These are phyloP conservation scores for Clonostachys byssicola DNA, from an alignment of 2,329 filamentous ascomycete genomes.

Conservation along the genomic window DNA sequence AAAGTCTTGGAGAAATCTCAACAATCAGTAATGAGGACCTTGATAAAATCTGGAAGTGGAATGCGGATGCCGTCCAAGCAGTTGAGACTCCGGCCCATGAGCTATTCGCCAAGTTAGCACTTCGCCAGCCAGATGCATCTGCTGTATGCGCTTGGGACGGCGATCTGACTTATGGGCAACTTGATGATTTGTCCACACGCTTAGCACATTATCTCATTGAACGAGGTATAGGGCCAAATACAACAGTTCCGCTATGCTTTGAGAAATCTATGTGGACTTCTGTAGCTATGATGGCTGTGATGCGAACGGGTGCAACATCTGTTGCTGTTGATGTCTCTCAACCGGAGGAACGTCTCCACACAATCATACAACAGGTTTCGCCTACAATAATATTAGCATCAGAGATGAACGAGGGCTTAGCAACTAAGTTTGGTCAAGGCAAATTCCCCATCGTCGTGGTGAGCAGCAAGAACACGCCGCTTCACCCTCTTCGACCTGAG, in stretches of 20 bases:
- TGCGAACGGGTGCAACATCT: conserved; percentile 3
- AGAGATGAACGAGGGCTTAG: background rate
- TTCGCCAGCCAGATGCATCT: conserved; percentile 1
- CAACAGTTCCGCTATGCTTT: conserved; percentile 4
- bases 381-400: background rate
- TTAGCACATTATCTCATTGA: conserved; percentile 2
- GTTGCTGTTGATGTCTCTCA: conserved; percentile 1
- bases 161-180: conserved; percentile 2
- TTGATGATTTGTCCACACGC: background rate
- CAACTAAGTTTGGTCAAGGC: background rate
- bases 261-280: conserved; percentile 5
- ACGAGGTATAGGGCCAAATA: conserved; percentile 3
- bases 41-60: conserved; percentile 2
- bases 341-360: background rate
- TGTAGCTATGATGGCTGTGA: conserved; percentile 4
- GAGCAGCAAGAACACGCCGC: background rate
- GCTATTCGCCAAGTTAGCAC: background rate
- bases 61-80: conserved; percentile 1
- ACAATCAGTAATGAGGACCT: conserved; percentile 1
- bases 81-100: conserved; percentile 1
- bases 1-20: background rate
- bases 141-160: conserved; percentile 5
- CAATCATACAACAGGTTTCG: conserved; percentile 1
- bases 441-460: conserved; percentile 1
- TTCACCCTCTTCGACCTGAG: background rate